Evolutionary conservation across 768 basidiomycete species (phyloP).

Genomic region (Tulasnella sp.): DNA sequence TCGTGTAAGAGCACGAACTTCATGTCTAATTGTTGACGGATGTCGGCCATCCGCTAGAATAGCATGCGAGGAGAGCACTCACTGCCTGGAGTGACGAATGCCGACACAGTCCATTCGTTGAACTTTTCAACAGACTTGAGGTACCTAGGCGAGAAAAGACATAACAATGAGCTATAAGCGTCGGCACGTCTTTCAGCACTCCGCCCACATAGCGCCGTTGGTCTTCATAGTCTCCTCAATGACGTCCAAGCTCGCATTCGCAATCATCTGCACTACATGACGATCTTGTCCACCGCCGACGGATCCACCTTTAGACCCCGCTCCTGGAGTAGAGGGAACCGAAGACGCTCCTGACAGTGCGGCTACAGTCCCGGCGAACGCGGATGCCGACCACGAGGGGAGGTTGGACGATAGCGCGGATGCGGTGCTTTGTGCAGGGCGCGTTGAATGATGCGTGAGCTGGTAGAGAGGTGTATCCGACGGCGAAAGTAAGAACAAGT

Average conservation of each 20-base stretch:
- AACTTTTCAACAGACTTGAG: conserved; percentile 92
- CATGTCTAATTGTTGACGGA: conserved; percentile 58
- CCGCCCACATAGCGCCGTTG: conserved; percentile 65
- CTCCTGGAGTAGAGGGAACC: conserved; percentile 31
- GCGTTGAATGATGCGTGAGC: conserved; percentile 71
- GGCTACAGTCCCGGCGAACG: conserved; percentile 80
- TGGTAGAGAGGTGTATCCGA: conserved; percentile 80
- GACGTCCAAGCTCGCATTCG: conserved; percentile 89
- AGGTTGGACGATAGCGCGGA: conserved; percentile 72
- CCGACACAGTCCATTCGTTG: conserved; percentile 97
- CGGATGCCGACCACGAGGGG: conserved; percentile 84
- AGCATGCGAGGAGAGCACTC: conserved; percentile 26
- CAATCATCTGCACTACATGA: conserved; percentile 98
- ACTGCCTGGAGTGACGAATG: conserved; percentile 94
- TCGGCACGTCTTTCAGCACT: background rate
- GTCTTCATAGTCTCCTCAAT: conserved; percentile 87
- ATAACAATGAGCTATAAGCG: background rate
- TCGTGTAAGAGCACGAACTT: conserved; percentile 94
- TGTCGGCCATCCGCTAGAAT: background rate
- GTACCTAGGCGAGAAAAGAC: conserved; percentile 59
- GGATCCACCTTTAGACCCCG: conserved; percentile 36
- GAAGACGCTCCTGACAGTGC: conserved; percentile 70
- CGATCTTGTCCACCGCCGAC: conserved; percentile 76
- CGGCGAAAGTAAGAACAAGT: conserved; percentile 67
- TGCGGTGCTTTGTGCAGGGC: conserved; percentile 44